Base-by-base conservation (phyloP, 345 rosid genomes). In the Pugionium dolabratum region DNA sequence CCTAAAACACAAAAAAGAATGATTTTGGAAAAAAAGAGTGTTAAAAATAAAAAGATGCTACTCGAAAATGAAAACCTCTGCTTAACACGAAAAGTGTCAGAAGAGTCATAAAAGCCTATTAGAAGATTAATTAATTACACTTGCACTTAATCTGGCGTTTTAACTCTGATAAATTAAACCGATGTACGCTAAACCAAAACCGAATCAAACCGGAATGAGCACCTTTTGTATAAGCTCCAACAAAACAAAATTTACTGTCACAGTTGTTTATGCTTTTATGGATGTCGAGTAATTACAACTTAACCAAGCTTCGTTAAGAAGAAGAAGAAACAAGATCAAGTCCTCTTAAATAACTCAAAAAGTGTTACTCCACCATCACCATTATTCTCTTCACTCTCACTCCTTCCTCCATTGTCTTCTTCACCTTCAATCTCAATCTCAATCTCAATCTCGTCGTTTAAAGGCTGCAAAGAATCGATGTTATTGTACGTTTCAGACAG, bases 261-360 rank as follows among this genome's bases (percentile, higher is more conserved):
- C 9, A 28, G 29, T 44, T 35, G 29, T 49, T 53, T 27, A 18
- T 41, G 10, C 4, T 25, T 47, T 7, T 44, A 27, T 43, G 40
- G 48, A 26, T 55, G 33, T 56, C 30, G 52, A 36, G 67, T 53
- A 59, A 67, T 73, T 60, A 66, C 73, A 59, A 44, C 56, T 30
- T 59, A 3, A 44, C 25, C 8, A 65, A 58, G 62, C 11, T 70
- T 54, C 47, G 7, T 26, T 2, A 55, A 30, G 41, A 10, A 9
- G 28, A 52, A 32, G 8, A 54, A 51, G 59, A 43, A 33, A 42
- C 40, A 63, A 10, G 33, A 28, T 62, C 64, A 75, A 70, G 79
- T 70, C 71, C 73, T 92, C 62, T 53, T 76, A 68, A 92, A 87
- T 84, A 89, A 76, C 2, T 92, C 88, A 18, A 59, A 34, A 0